Conservation (phyloP, 331 rosid species). For the Spiraea crenata region DNA sequence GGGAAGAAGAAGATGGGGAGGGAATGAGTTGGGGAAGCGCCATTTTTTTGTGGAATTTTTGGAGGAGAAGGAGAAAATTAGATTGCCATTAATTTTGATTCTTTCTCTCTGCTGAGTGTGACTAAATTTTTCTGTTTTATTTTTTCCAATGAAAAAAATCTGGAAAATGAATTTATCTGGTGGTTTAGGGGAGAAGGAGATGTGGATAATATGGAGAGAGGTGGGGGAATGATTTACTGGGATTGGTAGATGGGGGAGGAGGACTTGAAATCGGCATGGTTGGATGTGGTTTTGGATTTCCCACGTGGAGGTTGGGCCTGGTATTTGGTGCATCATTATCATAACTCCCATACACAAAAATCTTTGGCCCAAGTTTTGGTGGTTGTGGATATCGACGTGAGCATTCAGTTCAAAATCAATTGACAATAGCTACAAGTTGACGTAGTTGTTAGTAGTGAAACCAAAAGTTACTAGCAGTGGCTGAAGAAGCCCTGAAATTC, state of each 20-base stretch:
- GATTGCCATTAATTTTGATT: constrained; percentile 14
- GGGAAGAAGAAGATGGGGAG: constrained; percentile 54
- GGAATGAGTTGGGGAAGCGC: constrained; percentile 79
- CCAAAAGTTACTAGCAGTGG: too few species aligned
- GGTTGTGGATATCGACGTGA: too few species aligned
- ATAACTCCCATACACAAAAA: neutral
- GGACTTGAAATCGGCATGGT: neutral
- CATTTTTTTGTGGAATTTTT: constrained; percentile 31
- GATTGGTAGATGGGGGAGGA: neutral
- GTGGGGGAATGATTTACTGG: neutral
- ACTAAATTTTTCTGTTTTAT: too few species aligned
- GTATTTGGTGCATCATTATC: constrained; percentile 8
- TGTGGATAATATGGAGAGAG: constrained; percentile 58
- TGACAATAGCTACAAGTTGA: too few species aligned
- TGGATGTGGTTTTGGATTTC: constrained; percentile 48
- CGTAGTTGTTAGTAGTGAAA: too few species aligned
- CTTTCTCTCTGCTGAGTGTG: neutral
- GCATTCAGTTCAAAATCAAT: too few species aligned
- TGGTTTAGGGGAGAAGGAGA: constrained; percentile 37
- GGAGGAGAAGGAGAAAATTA: neutral
- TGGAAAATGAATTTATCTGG: constrained; percentile 29
- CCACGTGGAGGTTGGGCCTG: constrained; percentile 37
- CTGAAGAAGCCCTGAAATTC: too few species aligned
- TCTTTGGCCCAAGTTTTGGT: neutral
- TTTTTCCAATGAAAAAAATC: neutral